These are phyloP conservation scores for Rhizophlyctis rosea DNA, from an alignment of 192 early-diverging fungal genomes.

Conservation along the genomic window DNA sequence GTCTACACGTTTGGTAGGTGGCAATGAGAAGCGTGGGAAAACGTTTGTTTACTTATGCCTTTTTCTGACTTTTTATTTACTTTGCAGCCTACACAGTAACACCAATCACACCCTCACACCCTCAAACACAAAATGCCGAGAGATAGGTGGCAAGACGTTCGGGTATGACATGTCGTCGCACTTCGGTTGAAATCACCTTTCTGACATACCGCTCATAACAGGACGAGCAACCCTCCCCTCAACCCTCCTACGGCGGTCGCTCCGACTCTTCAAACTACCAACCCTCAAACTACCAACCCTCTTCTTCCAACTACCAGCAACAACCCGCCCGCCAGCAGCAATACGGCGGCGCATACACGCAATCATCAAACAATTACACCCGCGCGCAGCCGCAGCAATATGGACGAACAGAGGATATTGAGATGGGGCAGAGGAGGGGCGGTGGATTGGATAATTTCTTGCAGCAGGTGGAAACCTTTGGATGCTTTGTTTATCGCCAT, in stretches of 20 bases:
- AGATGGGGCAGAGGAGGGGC: slow-evolving; percentile 11
- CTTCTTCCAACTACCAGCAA: not conserved
- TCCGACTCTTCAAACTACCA: not conserved
- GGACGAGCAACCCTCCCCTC: not conserved
- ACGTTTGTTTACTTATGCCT: too few relatives aligned
- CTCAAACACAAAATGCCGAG: too few relatives aligned
- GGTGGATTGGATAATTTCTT: slow-evolving; percentile 15
- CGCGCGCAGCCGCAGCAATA: not conserved
- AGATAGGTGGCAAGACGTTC: too few relatives aligned
- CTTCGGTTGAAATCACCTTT: too few relatives aligned
- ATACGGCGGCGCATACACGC: not conserved
- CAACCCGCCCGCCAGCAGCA: not conserved
- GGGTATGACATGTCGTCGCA: too few relatives aligned
- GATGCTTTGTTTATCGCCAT: not conserved
- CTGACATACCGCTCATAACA: not conserved
- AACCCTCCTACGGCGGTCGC: not conserved
- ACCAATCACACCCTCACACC: too few relatives aligned
- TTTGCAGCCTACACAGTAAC: too few relatives aligned
- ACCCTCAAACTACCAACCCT: not conserved
- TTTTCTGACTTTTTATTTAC: too few relatives aligned
- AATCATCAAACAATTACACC: not conserved
- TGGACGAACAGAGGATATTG: slow-evolving; percentile 9
- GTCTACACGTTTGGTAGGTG: too few relatives aligned
- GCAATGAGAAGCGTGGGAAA: too few relatives aligned
- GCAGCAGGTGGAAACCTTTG: slow-evolving; percentile 7